phyloP scores from a whole-genome alignment of 441 rosid genomes.

The Populus hybrid region DNA sequence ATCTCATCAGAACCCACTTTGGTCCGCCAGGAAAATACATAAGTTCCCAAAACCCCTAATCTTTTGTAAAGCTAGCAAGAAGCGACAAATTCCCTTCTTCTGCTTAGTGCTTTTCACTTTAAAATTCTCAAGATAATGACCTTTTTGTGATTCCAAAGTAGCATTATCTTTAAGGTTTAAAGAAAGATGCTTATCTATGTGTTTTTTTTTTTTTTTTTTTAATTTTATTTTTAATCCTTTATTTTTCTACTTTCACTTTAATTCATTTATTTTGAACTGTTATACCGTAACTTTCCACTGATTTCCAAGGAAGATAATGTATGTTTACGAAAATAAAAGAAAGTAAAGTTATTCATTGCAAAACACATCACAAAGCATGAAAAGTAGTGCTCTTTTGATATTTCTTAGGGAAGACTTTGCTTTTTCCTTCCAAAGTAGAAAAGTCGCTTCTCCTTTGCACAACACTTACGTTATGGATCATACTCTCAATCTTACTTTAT shows the following conservation, averaged over 20 bases:
- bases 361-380: constrained; percentile 39
- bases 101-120: constrained; percentile 30
- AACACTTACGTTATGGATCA: constrained; percentile 48
- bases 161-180: constrained; percentile 45
- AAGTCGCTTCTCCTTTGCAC: constrained; percentile 56
- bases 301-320: constrained; percentile 47
- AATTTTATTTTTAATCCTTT: not conserved
- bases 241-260: constrained; percentile 15
- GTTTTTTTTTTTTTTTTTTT: no score
- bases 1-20: constrained; percentile 19
- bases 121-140: constrained; percentile 42
- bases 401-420: constrained; percentile 45
- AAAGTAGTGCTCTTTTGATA: constrained; percentile 52
- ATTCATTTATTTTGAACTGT: constrained; percentile 13
- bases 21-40: not conserved
- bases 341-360: constrained; percentile 33
- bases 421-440: constrained; percentile 41
- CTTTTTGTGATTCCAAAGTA: constrained; percentile 63
- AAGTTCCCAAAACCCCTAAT: not conserved
- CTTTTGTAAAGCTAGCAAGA: constrained; percentile 13
- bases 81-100: constrained; percentile 53
- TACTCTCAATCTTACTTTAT: constrained; percentile 20
- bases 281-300: constrained; percentile 31
- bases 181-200: constrained; percentile 37
- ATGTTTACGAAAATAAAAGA: constrained; percentile 35